Evolutionary conservation across 2,329 filamentous ascomycete genomes (phyloP), one percentile per base, ranked within the genome.

Genomic region (Zarea fungicola): DNA sequence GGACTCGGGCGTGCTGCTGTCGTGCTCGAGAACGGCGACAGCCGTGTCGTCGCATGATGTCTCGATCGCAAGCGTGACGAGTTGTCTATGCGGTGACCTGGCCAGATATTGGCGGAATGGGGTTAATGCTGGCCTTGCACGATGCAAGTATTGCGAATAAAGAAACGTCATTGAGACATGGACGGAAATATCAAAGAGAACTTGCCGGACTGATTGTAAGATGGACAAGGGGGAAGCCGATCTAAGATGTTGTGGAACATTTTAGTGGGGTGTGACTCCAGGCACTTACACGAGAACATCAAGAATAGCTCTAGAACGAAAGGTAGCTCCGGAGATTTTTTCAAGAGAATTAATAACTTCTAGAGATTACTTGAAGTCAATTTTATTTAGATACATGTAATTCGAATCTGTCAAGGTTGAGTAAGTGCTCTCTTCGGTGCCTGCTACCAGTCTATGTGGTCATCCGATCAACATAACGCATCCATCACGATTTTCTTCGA

Each of bases 1-100:
- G 36, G 36, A 39, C 6, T 6, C 6, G 18, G 36, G n/a, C 58
- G 48, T 28, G 36, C 41, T 26, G 43, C 55, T 54, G 25, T 66
- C 59, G 57, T 82, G 84, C 47, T 87, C 80, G 32, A 96, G 75
- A 41, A 97, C 69, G 25, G 92, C 86, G 18, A 96, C 90, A 50
- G 87, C 91, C 1, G 91, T 96, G 71, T 97, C 92, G 69, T 97
- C 92, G 75, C 92, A 93, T 3, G 86, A 90, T 9, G 85, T 86
- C 65, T 93, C 88, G 61, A 93, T 90, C 45, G 87, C 87, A 42
- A 92, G 77, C 5, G 78, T 82, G 16, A 78, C 62, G 50, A 80
- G 71, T 34, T 52, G 54, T n/a, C n/a, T n/a, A n/a, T n/a, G 22
- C 67, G 68, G 6, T 13, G 45, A 5, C 21, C 14, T 11, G 9